Percentiles rank a stretch among this genome's conserved stretches.
phyloP scores from a whole-genome alignment of 164 flowering plant species.

The Liquidambar formosana region DNA sequence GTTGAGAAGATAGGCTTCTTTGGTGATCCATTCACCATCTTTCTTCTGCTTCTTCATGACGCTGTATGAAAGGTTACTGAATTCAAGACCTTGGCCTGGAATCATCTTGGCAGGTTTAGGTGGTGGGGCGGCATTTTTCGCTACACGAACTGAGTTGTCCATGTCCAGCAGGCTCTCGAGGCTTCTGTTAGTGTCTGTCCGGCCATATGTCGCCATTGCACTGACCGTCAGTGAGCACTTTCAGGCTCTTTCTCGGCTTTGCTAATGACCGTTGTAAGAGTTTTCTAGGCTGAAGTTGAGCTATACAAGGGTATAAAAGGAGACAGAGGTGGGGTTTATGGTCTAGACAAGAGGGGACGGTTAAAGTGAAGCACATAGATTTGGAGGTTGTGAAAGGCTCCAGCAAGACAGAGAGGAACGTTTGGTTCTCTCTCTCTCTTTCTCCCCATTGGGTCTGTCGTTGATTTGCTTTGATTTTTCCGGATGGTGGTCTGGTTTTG shows the following conservation, averaged over 20 bases:
- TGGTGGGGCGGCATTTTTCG: too few relatives aligned
- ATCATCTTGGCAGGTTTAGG: slow-evolving; percentile 27
- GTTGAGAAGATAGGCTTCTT: slow-evolving; percentile 73
- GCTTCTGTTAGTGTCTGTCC: slow-evolving; percentile 34
- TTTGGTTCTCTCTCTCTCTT: too few relatives aligned
- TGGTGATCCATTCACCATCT: slow-evolving; percentile 66
- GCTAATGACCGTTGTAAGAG: too few relatives aligned
- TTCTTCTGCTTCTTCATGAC: slow-evolving; percentile 71
- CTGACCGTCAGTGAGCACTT: background rate
- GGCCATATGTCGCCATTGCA: slow-evolving; percentile 25
- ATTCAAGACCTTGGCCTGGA: slow-evolving; percentile 68
- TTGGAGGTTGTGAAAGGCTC: background rate
- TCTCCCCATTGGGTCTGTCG: slow-evolving; percentile 14
- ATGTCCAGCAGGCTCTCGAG: slow-evolving; percentile 60
- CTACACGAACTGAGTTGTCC: slow-evolving; percentile 36
- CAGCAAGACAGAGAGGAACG: background rate
- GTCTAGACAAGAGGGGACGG: slow-evolving; percentile 12
- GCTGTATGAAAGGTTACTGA: slow-evolving; percentile 65
- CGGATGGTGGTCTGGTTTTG: background rate
- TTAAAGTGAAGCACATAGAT: slow-evolving; percentile 10
- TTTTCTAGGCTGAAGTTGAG: background rate
- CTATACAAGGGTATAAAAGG: background rate
- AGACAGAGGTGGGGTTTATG: background rate
- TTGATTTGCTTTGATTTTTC: slow-evolving; percentile 15
- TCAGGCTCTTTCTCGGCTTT: too few relatives aligned